These are phyloP conservation scores for Podila epicladia DNA, from an alignment of 192 early-diverging fungal genomes.

Conservation along the genomic window DNA sequence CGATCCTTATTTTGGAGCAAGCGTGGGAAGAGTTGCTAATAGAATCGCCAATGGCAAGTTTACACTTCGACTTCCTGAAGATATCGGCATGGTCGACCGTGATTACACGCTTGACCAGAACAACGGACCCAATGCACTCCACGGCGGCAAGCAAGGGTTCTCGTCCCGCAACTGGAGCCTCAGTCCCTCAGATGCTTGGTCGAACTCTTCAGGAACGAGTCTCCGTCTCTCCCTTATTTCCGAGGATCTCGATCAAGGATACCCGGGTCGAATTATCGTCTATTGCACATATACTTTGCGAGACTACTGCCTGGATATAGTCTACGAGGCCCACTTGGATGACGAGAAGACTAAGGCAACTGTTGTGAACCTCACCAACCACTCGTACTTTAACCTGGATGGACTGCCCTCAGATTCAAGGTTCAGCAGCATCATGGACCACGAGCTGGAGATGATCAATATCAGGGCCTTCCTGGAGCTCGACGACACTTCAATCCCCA, in stretches of 20 bases:
- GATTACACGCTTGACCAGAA: slow-evolving; percentile 68
- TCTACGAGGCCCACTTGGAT: slow-evolving; percentile 55
- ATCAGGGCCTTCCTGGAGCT: slow-evolving; percentile 63
- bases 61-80: slow-evolving; percentile 54
- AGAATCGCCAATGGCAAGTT: slow-evolving; percentile 74
- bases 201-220: slow-evolving; percentile 43
- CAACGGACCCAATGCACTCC: slow-evolving; percentile 83
- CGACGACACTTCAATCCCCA: slow-evolving; percentile 72
- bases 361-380: slow-evolving; percentile 83
- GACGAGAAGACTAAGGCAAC: slow-evolving; percentile 56
- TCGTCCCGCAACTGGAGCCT: slow-evolving; percentile 72
- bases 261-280: slow-evolving; percentile 74
- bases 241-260: slow-evolving; percentile 80
- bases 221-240: slow-evolving; percentile 69
- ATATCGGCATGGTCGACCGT: slow-evolving; percentile 3
- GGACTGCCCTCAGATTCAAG: slow-evolving; percentile 61
- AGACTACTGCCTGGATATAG: slow-evolving; percentile 62
- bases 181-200: too few relatives aligned
- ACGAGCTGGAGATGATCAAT: slow-evolving; percentile 59
- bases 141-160: slow-evolving; percentile 81
- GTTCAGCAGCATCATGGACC: slow-evolving; percentile 58
- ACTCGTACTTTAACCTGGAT: slow-evolving; percentile 90
- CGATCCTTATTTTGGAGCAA: slow-evolving; percentile 84
- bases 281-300: slow-evolving; percentile 68
- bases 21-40: slow-evolving; percentile 81